Percentiles rank a stretch among this genome's conserved stretches.
These are phyloP conservation scores for Azolla pinnata DNA, from an alignment of 75 land plant genomes.

Conservation along the genomic window DNA sequence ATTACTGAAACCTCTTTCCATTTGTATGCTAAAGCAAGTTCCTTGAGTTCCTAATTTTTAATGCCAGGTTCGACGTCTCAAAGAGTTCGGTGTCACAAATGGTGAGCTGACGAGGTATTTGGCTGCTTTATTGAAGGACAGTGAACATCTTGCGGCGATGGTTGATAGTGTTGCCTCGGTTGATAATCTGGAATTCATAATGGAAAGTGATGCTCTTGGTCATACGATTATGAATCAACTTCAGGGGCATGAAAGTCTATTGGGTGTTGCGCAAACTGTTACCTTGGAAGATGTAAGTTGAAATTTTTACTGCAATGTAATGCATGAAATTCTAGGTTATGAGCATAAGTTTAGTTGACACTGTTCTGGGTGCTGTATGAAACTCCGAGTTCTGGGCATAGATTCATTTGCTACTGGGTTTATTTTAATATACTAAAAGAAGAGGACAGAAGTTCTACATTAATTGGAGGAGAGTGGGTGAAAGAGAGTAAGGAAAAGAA, in stretches of 20 bases:
- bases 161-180: constrained; percentile 92
- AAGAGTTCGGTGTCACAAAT: constrained; percentile 92
- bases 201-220: constrained; percentile 98
- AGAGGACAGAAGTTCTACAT: not conserved
- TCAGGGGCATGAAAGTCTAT: constrained; percentile 86
- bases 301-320: constrained; percentile 6
- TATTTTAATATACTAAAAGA: too few relatives aligned
- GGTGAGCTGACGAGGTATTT: constrained; percentile 91
- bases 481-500: not conserved
- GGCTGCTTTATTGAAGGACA: constrained; percentile 88
- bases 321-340: too few relatives aligned
- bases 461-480: not conserved
- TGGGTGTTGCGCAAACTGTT: constrained; percentile 85
- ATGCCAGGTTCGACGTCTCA: constrained; percentile 81
- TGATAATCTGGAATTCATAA: constrained; percentile 93
- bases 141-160: constrained; percentile 97
- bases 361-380: too few relatives aligned
- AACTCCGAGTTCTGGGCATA: too few relatives aligned
- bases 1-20: not conserved
- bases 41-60: not conserved
- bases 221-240: constrained; percentile 95
- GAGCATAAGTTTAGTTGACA: too few relatives aligned
- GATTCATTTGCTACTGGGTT: too few relatives aligned
- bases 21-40: not conserved
- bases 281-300: constrained; percentile 78